Evolutionary conservation across 1,139 yeast species (phyloP), one percentile per base, ranked within the genome.

Genomic region (Geotrichum australiense): DNA sequence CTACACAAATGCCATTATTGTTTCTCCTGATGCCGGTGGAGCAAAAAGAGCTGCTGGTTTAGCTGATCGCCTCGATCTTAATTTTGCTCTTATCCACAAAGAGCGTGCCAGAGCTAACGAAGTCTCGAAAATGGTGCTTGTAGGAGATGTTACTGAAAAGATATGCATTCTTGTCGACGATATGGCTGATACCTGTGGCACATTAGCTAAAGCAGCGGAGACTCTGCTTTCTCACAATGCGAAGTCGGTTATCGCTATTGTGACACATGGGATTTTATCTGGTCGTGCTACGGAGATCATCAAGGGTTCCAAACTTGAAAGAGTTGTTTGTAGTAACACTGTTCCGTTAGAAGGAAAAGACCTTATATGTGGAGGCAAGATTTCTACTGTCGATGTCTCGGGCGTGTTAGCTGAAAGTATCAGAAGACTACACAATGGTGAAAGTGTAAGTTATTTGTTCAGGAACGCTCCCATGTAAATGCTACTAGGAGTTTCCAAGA

Each of bases 111-210:
- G 89, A 50, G 96, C 97, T 35, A 91, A 91, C 62, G 96, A 87
- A 62, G 95, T 89, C 23, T 78, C 89, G 32, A 74, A 86, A 57
- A 89, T 89, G 98, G 96, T 91, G 21, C 74, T 91, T 43, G 98
- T 91, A 41, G 98, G 98, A 52, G 97, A 91, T 62, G 98, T 91
- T 29, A 68, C 80, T 8, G 81, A 80, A 52, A 87, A 87, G 65
- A 76, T 83, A 40, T 89, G 97, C 65, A 73, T 91, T 46, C 76
- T 91, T 52, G 94, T 91, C 34, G 98, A 91, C 65, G 98, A 91
- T 61, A 89, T 91, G 94, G 98, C 97, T 37, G 98, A 91, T 61
- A 91, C 98, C 18, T 91, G 97, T 67, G 97, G 97, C 47, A 91
- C 98, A 3, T 70, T 91, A 53, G 93, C 89, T 49, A 91, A 89